Base-by-base conservation (phyloP, 805 yeast genomes). In the Kodamaea fukazawae region DNA sequence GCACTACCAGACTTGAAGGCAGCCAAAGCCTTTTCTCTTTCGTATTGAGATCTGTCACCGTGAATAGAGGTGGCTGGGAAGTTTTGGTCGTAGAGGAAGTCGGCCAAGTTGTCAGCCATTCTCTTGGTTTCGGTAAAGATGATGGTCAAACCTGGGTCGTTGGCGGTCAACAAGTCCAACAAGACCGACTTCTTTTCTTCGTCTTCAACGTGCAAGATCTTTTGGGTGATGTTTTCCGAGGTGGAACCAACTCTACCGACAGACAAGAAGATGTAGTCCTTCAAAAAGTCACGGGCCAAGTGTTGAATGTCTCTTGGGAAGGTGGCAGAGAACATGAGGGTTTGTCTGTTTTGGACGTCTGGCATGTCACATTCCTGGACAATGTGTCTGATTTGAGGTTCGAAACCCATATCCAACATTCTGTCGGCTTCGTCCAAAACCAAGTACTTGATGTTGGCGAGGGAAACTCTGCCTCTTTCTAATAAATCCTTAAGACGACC, bases 361-460 rank as follows among this genome's bases (percentile, higher is more conserved):
- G 99, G 97, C 99, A 93, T 93, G 66, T 89, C 98, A 75, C 95
- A 90, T 52, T 86, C 95, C 70, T 91, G 95, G 47, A 93, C 99
- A 60, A 93, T 91, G 66, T 89, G 86, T 79, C 99, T 87, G 63
- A 93, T 93, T 78, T 93, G 99, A 51, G 97, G 97, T 76, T 93
- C 99, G 74, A 93, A 93, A 79, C 99, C 99, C 98, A 93, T 93
- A 81, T 93, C 99, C 73, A 93, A 82, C 99, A 93, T 93, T 76
- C 99, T 87, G 73, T 93, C 99, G 61, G 99, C 99, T 78, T 91
- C 99, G 71, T 91, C 99, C 53, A 93, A 78, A 38, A 93, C 97
- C 65, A 93, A 79, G 70, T 87, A 93, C 67, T 86, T 88, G 70
- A 91, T 88, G 70, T 86, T 88, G 50, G 79, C 76, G 60, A 93